These are phyloP conservation scores for Speleostelium caveatum DNA, from an alignment of 78 protist genomes.

Conservation along the genomic window DNA sequence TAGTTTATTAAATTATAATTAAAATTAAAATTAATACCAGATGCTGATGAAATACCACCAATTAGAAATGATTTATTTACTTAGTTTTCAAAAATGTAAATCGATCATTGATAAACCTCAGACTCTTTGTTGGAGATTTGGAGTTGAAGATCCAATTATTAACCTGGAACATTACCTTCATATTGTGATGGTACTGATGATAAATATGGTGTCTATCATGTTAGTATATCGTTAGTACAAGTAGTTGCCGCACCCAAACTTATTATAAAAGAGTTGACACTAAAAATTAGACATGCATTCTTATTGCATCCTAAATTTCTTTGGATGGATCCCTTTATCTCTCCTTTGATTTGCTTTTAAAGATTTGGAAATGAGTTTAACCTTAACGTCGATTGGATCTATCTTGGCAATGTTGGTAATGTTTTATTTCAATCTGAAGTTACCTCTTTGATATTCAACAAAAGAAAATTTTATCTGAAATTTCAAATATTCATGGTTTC, in stretches of 20 bases:
- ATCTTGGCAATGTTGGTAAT: slow-evolving; percentile 91
- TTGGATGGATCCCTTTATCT: too few relatives aligned
- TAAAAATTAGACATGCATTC: not conserved
- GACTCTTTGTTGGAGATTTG: slow-evolving; percentile 1
- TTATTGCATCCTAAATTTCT: too few relatives aligned
- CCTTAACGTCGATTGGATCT: slow-evolving; percentile 84
- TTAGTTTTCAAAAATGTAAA: not conserved
- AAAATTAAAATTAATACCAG: not conserved
- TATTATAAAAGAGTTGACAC: not conserved
- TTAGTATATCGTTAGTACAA: not conserved
- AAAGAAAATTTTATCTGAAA: slow-evolving; percentile 69
- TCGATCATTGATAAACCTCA: not conserved
- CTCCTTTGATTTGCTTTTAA: too few relatives aligned
- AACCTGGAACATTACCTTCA: not conserved
- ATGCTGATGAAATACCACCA: slow-evolving; percentile 6
- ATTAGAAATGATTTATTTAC: not conserved
- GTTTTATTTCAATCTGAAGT: slow-evolving; percentile 90
- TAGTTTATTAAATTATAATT: not conserved
- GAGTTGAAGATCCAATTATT: not conserved
- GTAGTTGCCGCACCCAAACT: not conserved
- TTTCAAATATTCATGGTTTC: slow-evolving; percentile 56
- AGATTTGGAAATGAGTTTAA: too few relatives aligned
- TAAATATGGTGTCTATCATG: not conserved
- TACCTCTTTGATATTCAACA: slow-evolving; percentile 94
- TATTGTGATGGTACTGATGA: not conserved